Base-by-base conservation (phyloP, 768 basidiomycete species). In the Fibroporia radiculosa region DNA sequence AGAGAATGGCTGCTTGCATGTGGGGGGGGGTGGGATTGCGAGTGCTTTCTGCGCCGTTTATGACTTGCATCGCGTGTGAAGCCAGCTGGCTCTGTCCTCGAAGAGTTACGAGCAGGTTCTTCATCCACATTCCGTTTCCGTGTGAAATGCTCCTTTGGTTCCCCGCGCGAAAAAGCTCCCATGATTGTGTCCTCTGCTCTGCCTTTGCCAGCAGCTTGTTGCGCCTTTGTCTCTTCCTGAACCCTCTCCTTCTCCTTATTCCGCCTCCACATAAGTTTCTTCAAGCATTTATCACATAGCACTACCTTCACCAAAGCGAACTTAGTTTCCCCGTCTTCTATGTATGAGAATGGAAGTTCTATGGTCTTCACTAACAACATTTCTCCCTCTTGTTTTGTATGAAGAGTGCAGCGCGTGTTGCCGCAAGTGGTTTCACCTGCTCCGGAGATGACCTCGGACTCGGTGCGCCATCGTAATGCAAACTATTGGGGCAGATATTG, bases 391-490 rank as follows among this genome's bases (percentile, higher is more conserved):
- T 57, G 56, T 31, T 58, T 53, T 0, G 67, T 59, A 40, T 70
- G 66, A 50, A 93, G 73, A 40, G 71, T 64, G 58, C 95, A 98
- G 19, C 93, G 86, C 18, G 89, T 78, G 51, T 93, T 93, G 1
- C 78, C 93, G 56, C 95, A 98, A 0, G 89, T 87, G 3, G 77
- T 75, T 61, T 96, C 89, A 2, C 93, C 95, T 2, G 80, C 76
- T 19, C 87, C 88, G 0, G 78, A 75, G 2, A 98, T 67, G 12
- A 97, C 93, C 64, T 98, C 95, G 2, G 73, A 68, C 57, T 96
- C 93, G 0, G 93, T 93, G 26, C 95, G 73, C 95, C 95, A 98
- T 12, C 95, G 82, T 4, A 98, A 73, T 0, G 92, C 80, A 59
- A 98, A 84, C 83, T 93, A 18, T 8, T 24, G 42, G 13, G 23